These are phyloP conservation scores for Vararia minispora DNA, from an alignment of 768 basidiomycete genomes.

Conservation along the genomic window DNA sequence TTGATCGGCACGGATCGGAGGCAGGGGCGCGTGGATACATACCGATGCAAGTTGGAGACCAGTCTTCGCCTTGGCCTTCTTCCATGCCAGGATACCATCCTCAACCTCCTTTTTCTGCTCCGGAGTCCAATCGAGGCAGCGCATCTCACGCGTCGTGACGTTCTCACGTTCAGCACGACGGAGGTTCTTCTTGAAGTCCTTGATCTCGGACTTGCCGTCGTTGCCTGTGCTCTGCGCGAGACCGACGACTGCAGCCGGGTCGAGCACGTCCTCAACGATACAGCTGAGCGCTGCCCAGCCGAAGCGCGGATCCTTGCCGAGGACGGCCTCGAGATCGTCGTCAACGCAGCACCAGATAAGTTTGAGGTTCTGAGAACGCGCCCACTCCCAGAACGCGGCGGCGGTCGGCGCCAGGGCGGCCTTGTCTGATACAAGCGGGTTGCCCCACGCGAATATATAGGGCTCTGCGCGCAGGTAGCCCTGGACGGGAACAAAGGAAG, in stretches of 20 bases:
- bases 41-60: conserved; percentile 41
- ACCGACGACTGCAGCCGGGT: conserved; percentile 31
- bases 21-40: neutral
- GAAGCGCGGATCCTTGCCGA: conserved; percentile 29
- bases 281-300: conserved; percentile 52
- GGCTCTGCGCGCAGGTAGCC: conserved; percentile 44
- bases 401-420: conserved; percentile 35
- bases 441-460: conserved; percentile 23
- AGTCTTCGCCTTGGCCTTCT: conserved; percentile 30
- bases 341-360: conserved; percentile 55
- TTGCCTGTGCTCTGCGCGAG: conserved; percentile 24
- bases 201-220: conserved; percentile 28
- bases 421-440: conserved; percentile 12
- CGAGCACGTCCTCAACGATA: conserved; percentile 47
- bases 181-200: conserved; percentile 53
- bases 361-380: conserved; percentile 31
- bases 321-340: conserved; percentile 35
- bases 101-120: conserved; percentile 38
- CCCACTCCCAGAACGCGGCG: conserved; percentile 26
- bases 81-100: conserved; percentile 46
- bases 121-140: conserved; percentile 26
- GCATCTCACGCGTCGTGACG: conserved; percentile 40
- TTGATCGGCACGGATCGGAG: too few species aligned
- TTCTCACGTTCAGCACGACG: conserved; percentile 44
- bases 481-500: conserved; percentile 48